phyloP scores from a whole-genome alignment of 495 filamentous ascomycete genomes.

The Aspergillus hancockii region DNA sequence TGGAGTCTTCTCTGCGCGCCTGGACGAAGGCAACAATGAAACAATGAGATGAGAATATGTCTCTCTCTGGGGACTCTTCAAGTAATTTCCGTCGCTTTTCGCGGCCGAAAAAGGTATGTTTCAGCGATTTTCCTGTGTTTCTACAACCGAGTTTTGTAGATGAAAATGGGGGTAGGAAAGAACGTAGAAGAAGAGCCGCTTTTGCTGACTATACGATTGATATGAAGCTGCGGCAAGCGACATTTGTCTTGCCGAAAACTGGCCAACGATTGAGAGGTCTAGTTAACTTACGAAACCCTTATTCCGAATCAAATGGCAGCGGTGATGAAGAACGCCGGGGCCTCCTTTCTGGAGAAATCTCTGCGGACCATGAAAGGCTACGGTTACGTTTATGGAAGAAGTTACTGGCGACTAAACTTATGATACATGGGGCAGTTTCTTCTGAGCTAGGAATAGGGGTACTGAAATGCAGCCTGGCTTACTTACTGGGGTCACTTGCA shows the following conservation, averaged over 20 bases:
- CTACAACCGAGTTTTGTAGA: not conserved
- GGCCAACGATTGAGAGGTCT: constrained; percentile 55
- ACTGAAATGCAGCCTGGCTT: constrained; percentile 91
- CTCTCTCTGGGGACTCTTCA: constrained; percentile 33
- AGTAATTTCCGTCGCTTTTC: constrained; percentile 41
- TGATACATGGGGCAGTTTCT: constrained; percentile 39
- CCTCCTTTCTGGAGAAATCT: constrained; percentile 38
- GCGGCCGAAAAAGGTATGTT: constrained; percentile 37
- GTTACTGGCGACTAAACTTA: constrained; percentile 16
- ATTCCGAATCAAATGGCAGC: constrained; percentile 16
- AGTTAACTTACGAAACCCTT: constrained; percentile 45
- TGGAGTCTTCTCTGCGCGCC: not conserved
- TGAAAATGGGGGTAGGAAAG: not conserved
- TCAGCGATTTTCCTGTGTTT: constrained; percentile 1
- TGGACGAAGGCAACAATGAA: not conserved
- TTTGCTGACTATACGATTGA: constrained; percentile 5
- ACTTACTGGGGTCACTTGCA: constrained; percentile 82
- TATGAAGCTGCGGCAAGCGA: constrained; percentile 52
- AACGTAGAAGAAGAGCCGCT: not conserved
- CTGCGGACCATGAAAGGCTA: constrained; percentile 18
- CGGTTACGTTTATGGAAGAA: constrained; percentile 15
- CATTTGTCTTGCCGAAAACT: constrained; percentile 52
- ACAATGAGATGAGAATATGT: constrained; percentile 30
- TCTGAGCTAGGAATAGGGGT: constrained; percentile 71
- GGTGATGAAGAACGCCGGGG: constrained; percentile 38